Evolutionary conservation across 139 green algal species (phyloP), one percentile per base, ranked within the genome.

Genomic region (Volvox africanus): DNA sequence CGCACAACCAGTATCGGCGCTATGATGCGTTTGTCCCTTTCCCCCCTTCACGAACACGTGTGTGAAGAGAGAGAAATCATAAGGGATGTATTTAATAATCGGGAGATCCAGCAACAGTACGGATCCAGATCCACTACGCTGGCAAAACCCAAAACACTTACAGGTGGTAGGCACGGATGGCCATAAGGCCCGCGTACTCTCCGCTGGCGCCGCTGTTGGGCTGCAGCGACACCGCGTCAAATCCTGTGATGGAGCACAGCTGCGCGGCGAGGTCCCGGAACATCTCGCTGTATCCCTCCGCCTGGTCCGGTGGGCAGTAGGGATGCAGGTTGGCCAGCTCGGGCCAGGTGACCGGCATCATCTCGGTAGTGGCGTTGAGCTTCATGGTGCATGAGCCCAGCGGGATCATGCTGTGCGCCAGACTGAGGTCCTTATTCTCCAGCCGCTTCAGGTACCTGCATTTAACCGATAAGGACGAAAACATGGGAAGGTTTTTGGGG

Each of bases 371-470:
- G 67, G 98, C 97, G 92, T 99, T 99, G 35, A 99, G 97, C 97
- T 99, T 99, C 98, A 99, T 99, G 82, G 98, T 99, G 96, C 98
- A 99, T 17, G 94, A 98, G 88, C 98, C 98, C 85, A 99, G 95
- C 21, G 98, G 96, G 91, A 99, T 99, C 98, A 99, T 99, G 89
- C 95, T 98, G 96, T 99, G 98, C 0, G 92, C 93, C 88, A 99
- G 95, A 9, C 94, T 98, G 86, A 99, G 93, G 95, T 99, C 98
- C 91, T 96, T 96, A 95, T 99, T 98, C 96, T 99, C 98, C 92
- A 99, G 95, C 21, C 96, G 94, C 96, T 98, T 98, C 86, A 99
- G 94, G 96, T 99, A 99, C 78, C 90, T 93, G 84, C 77, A n/a
- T n/a, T n/a, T n/a, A n/a, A n/a, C n/a, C n/a, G n/a, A n/a, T n/a